A percentile compares a stretch with the other conserved stretches of the same genome.
Conservation (phyloP, 2,329 filamentous ascomycete species). For the Neofusicoccum cordaticola region DNA sequence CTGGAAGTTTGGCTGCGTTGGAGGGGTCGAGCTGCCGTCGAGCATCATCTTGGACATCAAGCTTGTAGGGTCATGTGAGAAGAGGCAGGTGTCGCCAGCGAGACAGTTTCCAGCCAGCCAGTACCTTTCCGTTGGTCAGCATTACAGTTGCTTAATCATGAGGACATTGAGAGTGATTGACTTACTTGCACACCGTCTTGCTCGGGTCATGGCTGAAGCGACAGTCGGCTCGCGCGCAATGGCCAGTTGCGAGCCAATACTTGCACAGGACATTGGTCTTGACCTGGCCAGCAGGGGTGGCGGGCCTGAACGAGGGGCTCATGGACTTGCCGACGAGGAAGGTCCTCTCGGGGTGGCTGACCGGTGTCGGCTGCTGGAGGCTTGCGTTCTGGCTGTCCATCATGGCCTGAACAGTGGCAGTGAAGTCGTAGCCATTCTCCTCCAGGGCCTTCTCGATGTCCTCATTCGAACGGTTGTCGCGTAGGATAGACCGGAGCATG, state of each 20-base stretch:
- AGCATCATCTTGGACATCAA: slow-evolving; percentile 78
- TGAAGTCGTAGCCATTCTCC: slow-evolving; percentile 86
- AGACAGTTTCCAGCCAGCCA: slow-evolving; percentile 96
- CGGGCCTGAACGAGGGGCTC: slow-evolving; percentile 66
- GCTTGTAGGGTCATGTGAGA: slow-evolving; percentile 90
- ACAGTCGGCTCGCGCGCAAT: slow-evolving; percentile 92
- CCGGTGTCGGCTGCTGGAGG: slow-evolving; percentile 45
- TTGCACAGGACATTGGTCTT: slow-evolving; percentile 93
- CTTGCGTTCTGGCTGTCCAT: slow-evolving; percentile 64
- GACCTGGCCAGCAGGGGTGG: slow-evolving; percentile 71
- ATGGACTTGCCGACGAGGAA: slow-evolving; percentile 89
- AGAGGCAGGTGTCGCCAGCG: slow-evolving; percentile 89
- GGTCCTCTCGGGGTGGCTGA: slow-evolving; percentile 56
- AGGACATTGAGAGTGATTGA: slow-evolving; percentile 27
- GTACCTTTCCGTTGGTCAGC: slow-evolving; percentile 58
- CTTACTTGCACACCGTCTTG: slow-evolving; percentile 96
- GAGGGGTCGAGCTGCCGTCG: slow-evolving; percentile 64
- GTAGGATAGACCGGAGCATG: slow-evolving; percentile 91
- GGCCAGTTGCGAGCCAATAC: slow-evolving; percentile 93
- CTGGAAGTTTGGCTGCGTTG: slow-evolving; percentile 67
- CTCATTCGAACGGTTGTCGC: slow-evolving; percentile 83
- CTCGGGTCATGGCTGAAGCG: slow-evolving; percentile 95
- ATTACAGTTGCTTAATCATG: not conserved
- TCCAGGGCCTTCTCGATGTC: slow-evolving; percentile 92
- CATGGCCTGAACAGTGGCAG: slow-evolving; percentile 82